These are phyloP conservation scores for Leccinum griseonigrum DNA, from an alignment of 1,284 basidiomycete species.

Conservation along the genomic window DNA sequence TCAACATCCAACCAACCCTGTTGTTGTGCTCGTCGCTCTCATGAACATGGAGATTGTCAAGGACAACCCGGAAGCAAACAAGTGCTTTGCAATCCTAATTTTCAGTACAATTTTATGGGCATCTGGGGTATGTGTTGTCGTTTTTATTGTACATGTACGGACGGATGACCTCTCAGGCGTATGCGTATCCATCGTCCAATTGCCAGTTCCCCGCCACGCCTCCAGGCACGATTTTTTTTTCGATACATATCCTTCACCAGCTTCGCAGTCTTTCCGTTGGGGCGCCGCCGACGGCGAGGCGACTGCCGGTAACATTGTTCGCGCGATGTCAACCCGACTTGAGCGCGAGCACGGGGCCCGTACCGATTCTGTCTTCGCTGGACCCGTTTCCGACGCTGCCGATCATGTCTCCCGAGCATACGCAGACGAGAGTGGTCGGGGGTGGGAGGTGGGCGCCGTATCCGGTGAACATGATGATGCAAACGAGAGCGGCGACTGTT, in stretches of 20 bases:
- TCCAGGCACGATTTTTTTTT: conserved; percentile 27
- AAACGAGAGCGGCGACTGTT: conserved; percentile 31
- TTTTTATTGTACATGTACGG: conserved; percentile 46
- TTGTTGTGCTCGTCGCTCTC: no score
- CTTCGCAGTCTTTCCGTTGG: conserved; percentile 19
- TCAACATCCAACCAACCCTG: no score
- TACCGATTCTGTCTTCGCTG: conserved; percentile 61
- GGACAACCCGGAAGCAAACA: no score
- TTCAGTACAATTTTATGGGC: no score
- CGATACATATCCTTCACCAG: conserved; percentile 30
- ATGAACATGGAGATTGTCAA: no score
- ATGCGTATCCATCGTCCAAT: conserved; percentile 10
- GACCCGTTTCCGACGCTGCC: conserved; percentile 48
- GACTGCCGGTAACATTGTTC: conserved; percentile 56
- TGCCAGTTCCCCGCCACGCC: conserved; percentile 5
- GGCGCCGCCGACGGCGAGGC: conserved; percentile 10
- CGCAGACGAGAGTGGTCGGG: background rate
- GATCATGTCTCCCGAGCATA: background rate
- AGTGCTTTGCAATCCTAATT: no score
- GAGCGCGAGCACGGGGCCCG: conserved; percentile 50
- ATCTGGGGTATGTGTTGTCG: no score
- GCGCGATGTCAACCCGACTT: conserved; percentile 59
- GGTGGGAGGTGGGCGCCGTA: background rate
- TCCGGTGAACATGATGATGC: conserved; percentile 7
- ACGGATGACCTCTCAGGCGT: conserved; percentile 30